Conservation (phyloP, 345 rosid species). For the Nephelium lappaceum region DNA sequence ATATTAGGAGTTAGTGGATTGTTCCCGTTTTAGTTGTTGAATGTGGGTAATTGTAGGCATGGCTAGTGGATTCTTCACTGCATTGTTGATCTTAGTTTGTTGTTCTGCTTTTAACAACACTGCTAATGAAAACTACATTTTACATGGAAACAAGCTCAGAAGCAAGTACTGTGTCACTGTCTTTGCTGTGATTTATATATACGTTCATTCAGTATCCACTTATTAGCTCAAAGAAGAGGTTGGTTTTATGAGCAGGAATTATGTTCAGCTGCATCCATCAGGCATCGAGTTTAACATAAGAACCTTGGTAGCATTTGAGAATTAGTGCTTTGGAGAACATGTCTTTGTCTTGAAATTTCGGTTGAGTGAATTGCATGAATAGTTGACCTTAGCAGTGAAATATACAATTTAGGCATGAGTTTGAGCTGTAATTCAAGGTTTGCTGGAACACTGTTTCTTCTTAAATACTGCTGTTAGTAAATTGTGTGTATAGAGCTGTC, state of each 20-base stretch:
- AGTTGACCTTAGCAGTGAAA: not conserved
- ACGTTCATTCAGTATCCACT: not conserved
- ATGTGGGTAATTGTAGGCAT: not conserved
- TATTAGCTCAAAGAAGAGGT: not conserved
- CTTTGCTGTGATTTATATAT: not conserved
- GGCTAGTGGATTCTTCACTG: not conserved
- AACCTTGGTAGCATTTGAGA: not conserved
- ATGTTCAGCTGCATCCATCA: not conserved
- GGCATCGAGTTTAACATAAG: not conserved
- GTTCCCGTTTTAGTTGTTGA: no score
- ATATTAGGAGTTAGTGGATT: not conserved
- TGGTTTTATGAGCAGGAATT: not conserved
- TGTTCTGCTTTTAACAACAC: not conserved
- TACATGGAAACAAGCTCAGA: not conserved
- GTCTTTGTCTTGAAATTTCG: not conserved
- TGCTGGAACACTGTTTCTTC: no score
- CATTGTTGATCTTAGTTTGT: not conserved
- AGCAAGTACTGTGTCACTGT: not conserved
- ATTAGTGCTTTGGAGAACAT: not conserved
- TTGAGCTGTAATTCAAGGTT: no score
- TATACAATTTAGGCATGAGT: not conserved
- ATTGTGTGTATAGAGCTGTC: no score
- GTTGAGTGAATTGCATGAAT: not conserved
- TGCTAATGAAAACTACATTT: not conserved
- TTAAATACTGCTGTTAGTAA: no score